Base-by-base conservation (phyloP, 306 rosid genomes). In the Parietaria judaica region DNA sequence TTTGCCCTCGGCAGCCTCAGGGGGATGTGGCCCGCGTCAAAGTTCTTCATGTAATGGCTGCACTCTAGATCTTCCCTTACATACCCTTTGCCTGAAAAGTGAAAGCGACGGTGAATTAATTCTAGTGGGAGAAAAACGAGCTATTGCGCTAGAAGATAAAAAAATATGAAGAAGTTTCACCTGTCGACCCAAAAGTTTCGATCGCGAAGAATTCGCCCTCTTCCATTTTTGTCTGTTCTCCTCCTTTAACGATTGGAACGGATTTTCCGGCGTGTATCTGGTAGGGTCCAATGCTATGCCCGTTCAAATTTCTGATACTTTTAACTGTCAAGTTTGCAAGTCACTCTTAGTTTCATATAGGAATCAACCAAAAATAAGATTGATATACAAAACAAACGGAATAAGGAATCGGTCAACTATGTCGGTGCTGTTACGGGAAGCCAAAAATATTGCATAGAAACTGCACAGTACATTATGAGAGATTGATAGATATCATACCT, bases 201-300 rank as follows among this genome's bases (percentile, higher is more conserved):
- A 92, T 92, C 11, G 98, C 98, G 37, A 78, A 92, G 73, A 88
- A 86, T 82, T 92, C 98, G 36, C 98, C 98, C 92, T 91, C 97
- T 79, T 91, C 97, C 97, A 91, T 91, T 66, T 91, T 91, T 16
- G 96, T 91, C 79, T 91, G 96, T 82, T 92, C 98, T 72, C 98
- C 98, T 44, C 96, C 98, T 80, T 86, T 92, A 78, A 92, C 98
- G 61, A 86, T 88, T 14, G 98, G 96, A 73, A 92, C 95, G 11
- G 92, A 92, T 66, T 88, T 88, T 57, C 86, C 98, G 35, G 95
- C 96, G 80, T 92, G 98, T 66, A 92, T 92, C 72, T 92, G 98
- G 78, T 92, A 92, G 76, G 81, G 89, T 53, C 96, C 98, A 65
- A 92, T 84, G 85, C 98, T 86, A 69, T 92, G 98, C 58, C 98